Evolutionary conservation across 495 filamentous ascomycete genomes (phyloP).

Genomic region (Aspergillus avenaceus): DNA sequence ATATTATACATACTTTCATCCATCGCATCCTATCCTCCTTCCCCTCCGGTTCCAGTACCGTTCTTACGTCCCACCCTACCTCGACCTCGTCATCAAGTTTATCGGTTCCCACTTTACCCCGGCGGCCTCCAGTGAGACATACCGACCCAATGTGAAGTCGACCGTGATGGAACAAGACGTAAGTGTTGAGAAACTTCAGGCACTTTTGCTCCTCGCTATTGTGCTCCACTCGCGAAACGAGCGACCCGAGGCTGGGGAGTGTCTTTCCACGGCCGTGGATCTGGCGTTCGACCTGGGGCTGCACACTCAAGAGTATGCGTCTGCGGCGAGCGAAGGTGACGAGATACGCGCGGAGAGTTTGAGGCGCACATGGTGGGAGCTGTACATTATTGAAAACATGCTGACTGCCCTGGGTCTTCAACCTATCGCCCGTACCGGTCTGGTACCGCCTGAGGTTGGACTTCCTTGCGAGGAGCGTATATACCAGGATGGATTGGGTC

Average conservation of each 20-base stretch:
- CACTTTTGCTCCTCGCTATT: conserved; percentile 70
- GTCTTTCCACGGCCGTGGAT: conserved; percentile 63
- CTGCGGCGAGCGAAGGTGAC: conserved; percentile 41
- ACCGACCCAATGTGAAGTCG: conserved; percentile 34
- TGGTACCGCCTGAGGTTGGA: conserved; percentile 33
- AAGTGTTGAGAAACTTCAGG: conserved; percentile 58
- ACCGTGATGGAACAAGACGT: conserved; percentile 31
- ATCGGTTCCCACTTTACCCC: conserved; percentile 42
- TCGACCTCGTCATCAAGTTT: conserved; percentile 47
- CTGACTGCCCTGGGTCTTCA: conserved; percentile 46
- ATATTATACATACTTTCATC: conserved; percentile 44
- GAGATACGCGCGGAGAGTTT: conserved; percentile 68
- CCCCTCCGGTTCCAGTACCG: conserved; percentile 30
- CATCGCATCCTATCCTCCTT: conserved; percentile 42
- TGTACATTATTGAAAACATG: conserved; percentile 71
- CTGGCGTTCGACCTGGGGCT: conserved; percentile 72
- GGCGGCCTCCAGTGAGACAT: conserved; percentile 35
- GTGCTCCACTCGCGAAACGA: conserved; percentile 74
- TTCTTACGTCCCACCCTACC: conserved; percentile 26
- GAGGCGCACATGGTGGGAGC: conserved; percentile 88
- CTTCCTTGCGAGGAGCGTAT: conserved; percentile 47
- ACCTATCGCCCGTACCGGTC: conserved; percentile 27
- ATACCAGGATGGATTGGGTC: conserved; percentile 37
- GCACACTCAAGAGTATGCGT: conserved; percentile 54
- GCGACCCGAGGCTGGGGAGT: conserved; percentile 58